These are phyloP conservation scores for Hippophae tibetana DNA, from an alignment of 306 rosid species.

Conservation along the genomic window DNA sequence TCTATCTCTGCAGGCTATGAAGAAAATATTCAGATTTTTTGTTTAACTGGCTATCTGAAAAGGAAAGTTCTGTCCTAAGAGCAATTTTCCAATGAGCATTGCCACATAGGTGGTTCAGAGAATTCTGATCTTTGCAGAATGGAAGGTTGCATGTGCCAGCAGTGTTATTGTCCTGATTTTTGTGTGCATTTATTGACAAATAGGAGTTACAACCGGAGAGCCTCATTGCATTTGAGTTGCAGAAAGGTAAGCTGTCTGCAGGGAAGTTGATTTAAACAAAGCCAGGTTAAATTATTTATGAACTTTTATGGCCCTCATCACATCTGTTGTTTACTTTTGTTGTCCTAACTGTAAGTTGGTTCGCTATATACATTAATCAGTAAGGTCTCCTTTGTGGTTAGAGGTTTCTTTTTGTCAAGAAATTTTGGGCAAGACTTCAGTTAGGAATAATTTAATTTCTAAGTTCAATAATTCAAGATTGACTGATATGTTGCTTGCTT, in stretches of 20 bases:
- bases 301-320: conserved; percentile 5
- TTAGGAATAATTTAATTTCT: conserved; percentile 9
- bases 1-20: conserved; percentile 27
- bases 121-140: conserved; percentile 21
- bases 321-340: not conserved
- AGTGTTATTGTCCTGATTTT: conserved; percentile 21
- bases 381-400: conserved; percentile 9
- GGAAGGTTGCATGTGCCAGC: conserved; percentile 29
- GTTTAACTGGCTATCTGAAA: conserved; percentile 31
- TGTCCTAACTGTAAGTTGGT: conserved; percentile 20
- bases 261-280: conserved; percentile 21
- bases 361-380: conserved; percentile 10
- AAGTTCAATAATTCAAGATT: not conserved
- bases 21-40: conserved; percentile 25
- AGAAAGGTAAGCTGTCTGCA: conserved; percentile 25
- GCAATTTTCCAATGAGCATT: conserved; percentile 33
- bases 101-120: conserved; percentile 12
- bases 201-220: conserved; percentile 20
- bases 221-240: conserved; percentile 31
- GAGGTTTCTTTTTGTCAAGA: conserved; percentile 2
- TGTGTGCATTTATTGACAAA: conserved; percentile 28
- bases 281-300: conserved; percentile 28
- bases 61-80: conserved; percentile 23
- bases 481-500: too few relatives aligned
- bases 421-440: conserved; percentile 5